phyloP scores from a whole-genome alignment of 1,139 yeast species.

The Diutina mesorugosa region DNA sequence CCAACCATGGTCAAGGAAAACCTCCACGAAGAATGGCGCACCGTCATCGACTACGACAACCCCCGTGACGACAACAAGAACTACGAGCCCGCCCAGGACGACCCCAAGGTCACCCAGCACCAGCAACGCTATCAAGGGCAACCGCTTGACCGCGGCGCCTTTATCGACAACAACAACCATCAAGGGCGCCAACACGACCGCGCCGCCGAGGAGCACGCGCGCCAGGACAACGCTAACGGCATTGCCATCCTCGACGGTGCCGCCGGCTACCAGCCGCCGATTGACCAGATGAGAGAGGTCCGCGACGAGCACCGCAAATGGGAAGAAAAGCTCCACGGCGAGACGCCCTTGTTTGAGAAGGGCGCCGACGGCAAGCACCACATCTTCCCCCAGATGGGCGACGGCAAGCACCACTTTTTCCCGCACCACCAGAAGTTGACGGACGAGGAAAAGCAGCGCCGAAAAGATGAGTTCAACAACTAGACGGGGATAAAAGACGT shows the following conservation, averaged over 20 bases:
- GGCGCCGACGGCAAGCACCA: neutral
- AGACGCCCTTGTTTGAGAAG: neutral
- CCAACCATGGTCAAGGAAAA: neutral
- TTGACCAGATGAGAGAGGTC: neutral
- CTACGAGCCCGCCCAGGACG: neutral
- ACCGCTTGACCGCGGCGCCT: neutral
- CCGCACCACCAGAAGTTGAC: neutral
- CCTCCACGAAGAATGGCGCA: neutral
- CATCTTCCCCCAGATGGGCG: neutral
- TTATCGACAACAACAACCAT: neutral
- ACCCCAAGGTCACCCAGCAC: neutral
- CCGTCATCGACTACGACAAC: neutral
- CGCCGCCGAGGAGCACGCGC: neutral
- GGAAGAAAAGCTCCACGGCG: neutral
- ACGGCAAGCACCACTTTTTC: neutral
- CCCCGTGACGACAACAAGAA: neutral
- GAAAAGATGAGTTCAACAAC: neutral
- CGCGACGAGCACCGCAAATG: neutral
- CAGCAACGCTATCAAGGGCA: neutral
- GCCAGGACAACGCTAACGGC: neutral
- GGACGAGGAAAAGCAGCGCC: neutral
- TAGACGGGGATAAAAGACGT: neutral
- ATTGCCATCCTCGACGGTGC: neutral
- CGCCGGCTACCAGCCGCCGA: slow-evolving; percentile 1
- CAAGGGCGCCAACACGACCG: neutral